Base-by-base conservation (phyloP, 23 red algal genomes). In the Gracilaria caudata region DNA sequence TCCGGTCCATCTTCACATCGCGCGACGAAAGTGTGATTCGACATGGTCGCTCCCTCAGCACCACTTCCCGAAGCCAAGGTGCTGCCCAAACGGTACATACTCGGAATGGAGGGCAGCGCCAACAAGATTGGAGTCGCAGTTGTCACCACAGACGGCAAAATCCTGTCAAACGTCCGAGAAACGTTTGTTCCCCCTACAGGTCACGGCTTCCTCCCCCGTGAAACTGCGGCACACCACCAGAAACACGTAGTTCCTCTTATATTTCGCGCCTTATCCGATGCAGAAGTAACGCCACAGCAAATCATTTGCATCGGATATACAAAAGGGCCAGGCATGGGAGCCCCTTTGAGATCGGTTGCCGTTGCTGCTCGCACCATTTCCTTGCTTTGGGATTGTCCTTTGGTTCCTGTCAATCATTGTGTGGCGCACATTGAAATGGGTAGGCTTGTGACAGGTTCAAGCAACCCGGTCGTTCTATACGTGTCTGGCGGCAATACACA, bases 381-480 rank as follows among this genome's bases (percentile, higher is more conserved):
- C 0, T 84, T 79, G 21, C 58, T 99, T 61, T 95, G 84, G 81
- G 28, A 73, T 14, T 66, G 87, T 28, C 97, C 97, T 0, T 37
- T 99, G 37, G 88, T 95, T 41, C 91, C 87, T 16, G 97, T 99
- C 53, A 99, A 99, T 66, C 97, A 99, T 74, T 99, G 97, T 64
- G 93, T 99, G 8, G 97, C 91, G 51, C 97, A 99, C 73, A 95
- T 99, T 73, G 97, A 99, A 86, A 99, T 99, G 97, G 97, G 97
- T 19, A 77, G 97, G 33, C 77, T 99, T 25, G 92, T 99, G 16
- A 99, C 97, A 40, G 86, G 55, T 3, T 94, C 93, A 1, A 40
- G 9, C 1, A 83, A 99, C 68, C 97, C 97, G 13, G 97, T 94
- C 0, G 97, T 99, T 0, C 86, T 99, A 7, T 99, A 99, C 36